Conservation (phyloP, 257 asterid species). For the Avicennia marina region DNA sequence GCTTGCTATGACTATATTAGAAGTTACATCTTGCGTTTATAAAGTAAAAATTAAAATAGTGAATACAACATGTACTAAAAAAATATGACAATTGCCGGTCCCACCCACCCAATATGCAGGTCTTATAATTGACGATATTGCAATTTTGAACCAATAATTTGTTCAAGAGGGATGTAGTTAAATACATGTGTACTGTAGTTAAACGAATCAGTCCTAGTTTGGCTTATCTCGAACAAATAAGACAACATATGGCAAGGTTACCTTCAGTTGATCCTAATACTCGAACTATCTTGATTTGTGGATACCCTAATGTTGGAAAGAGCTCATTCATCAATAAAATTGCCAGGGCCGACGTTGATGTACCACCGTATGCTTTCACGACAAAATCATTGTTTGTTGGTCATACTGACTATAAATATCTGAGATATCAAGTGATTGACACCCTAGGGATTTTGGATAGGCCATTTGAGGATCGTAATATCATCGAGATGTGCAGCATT, state of each 20-base stretch:
- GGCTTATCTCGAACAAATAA: slow-evolving; percentile 94
- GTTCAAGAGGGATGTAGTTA: too few relatives aligned
- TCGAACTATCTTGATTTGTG: slow-evolving; percentile 89
- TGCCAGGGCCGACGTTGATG: slow-evolving; percentile 94
- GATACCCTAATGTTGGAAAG: slow-evolving; percentile 97
- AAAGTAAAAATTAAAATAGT: too few relatives aligned
- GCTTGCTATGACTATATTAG: too few relatives aligned
- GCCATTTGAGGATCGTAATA: slow-evolving; percentile 96
- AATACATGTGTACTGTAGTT: slow-evolving; percentile 90
- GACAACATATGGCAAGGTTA: slow-evolving; percentile 94
- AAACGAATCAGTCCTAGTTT: slow-evolving; percentile 88
- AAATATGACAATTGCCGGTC: too few relatives aligned
- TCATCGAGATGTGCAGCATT: slow-evolving; percentile 97
- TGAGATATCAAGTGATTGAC: slow-evolving; percentile 94
- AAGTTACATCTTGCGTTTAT: too few relatives aligned
- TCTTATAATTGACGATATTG: too few relatives aligned
- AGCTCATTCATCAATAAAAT: slow-evolving; percentile 93
- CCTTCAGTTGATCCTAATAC: slow-evolving; percentile 97
- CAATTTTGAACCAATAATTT: too few relatives aligned
- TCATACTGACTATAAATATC: slow-evolving; percentile 88
- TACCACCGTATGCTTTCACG: slow-evolving; percentile 94
- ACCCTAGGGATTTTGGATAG: slow-evolving; percentile 94
- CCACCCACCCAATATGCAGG: too few relatives aligned
- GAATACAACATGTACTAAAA: too few relatives aligned
- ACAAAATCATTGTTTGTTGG: slow-evolving; percentile 94